phyloP scores from a whole-genome alignment of 1,284 basidiomycete genomes.

The Trichosporon sp. region DNA sequence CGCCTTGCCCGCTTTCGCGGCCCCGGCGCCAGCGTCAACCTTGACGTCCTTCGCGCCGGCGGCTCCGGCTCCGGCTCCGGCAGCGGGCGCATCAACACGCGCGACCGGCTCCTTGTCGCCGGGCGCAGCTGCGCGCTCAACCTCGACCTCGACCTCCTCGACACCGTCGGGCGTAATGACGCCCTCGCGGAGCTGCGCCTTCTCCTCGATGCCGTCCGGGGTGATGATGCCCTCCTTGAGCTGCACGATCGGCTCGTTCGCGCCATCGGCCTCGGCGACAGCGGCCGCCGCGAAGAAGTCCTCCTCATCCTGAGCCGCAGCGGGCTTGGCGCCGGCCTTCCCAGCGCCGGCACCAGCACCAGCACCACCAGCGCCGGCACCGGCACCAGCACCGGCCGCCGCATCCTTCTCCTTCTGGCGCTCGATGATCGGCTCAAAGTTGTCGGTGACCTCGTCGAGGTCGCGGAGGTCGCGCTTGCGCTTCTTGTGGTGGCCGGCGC shows the following conservation, averaged over 20 bases:
- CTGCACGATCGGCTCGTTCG: neutral
- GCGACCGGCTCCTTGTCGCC: constrained; percentile 1
- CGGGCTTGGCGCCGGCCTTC: constrained; percentile 5
- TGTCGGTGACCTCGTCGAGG: constrained; percentile 25
- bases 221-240: constrained; percentile 19
- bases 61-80: constrained; percentile 9
- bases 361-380: neutral
- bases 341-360: neutral
- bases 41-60: constrained; percentile 16
- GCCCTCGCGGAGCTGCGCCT: neutral
- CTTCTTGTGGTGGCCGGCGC: constrained; percentile 10
- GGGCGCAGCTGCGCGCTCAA: constrained; percentile 2
- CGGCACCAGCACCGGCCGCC: neutral
- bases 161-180: neutral
- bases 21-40: constrained; percentile 17
- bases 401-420: constrained; percentile 15
- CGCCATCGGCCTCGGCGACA: neutral
- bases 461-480: constrained; percentile 25
- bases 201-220: constrained; percentile 20
- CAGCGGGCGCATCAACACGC: constrained; percentile 5
- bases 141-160: constrained; percentile 9
- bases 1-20: constrained; percentile 30
- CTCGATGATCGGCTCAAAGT: constrained; percentile 28
- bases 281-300: neutral
- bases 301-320: neutral